These are phyloP conservation scores for Rhodotorula kratochvilovae DNA, from an alignment of 768 basidiomycete genomes.

Conservation along the genomic window DNA sequence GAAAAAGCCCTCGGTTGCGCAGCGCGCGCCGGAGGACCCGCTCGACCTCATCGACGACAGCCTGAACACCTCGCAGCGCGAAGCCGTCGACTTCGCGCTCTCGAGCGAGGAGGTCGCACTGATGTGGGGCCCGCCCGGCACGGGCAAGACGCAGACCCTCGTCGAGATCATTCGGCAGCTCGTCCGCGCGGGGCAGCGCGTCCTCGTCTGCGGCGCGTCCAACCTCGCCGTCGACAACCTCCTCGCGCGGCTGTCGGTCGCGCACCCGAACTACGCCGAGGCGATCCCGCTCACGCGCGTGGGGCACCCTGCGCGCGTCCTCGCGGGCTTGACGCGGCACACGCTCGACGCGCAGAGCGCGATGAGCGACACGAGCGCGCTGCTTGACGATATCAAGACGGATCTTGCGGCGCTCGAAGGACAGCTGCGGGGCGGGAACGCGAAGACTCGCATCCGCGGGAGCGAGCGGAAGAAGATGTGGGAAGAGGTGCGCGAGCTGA, in stretches of 20 bases:
- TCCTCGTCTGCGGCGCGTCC: slow-evolving; percentile 87
- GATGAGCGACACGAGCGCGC: slow-evolving; percentile 57
- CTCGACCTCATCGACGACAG: slow-evolving; percentile 24
- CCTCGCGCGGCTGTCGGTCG: slow-evolving; percentile 64
- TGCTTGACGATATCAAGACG: slow-evolving; percentile 81
- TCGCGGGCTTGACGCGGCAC: slow-evolving; percentile 53
- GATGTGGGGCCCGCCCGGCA: slow-evolving; percentile 94
- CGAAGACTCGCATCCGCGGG: slow-evolving; percentile 55
- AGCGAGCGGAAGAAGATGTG: slow-evolving; percentile 55
- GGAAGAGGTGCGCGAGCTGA: slow-evolving; percentile 46
- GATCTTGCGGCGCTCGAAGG: slow-evolving; percentile 71
- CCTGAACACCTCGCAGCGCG: slow-evolving; percentile 76
- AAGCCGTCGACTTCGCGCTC: slow-evolving; percentile 77
- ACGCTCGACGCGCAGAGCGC: slow-evolving; percentile 51
- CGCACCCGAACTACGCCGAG: slow-evolving; percentile 18
- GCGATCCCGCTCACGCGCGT: slow-evolving; percentile 63
- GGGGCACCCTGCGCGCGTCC: slow-evolving; percentile 90
- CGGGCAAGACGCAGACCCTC: slow-evolving; percentile 89
- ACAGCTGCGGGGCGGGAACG: slow-evolving; percentile 61
- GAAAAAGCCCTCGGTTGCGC: slow-evolving; percentile 44
- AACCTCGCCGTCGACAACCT: slow-evolving; percentile 96
- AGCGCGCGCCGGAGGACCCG: slow-evolving; percentile 55
- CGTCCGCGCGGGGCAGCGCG: slow-evolving; percentile 49
- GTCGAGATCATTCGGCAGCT: slow-evolving; percentile 89
- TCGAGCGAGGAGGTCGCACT: slow-evolving; percentile 73